phyloP scores from a whole-genome alignment of 169 alveolate species.

The Theileria parva region DNA sequence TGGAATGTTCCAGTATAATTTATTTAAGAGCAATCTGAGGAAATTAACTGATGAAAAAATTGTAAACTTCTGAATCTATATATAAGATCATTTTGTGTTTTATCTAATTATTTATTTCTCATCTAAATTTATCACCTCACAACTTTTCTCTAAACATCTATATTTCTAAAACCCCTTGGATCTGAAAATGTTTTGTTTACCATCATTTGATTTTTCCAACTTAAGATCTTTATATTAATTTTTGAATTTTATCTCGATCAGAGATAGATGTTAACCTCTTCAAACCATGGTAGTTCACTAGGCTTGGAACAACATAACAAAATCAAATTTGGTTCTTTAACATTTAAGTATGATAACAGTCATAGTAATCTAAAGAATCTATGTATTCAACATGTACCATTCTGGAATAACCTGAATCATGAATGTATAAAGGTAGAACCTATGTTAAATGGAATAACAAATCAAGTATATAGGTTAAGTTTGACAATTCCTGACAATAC shows the following conservation, averaged over 20 bases:
- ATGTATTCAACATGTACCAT: slow-evolving; percentile 26
- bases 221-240: too few species aligned
- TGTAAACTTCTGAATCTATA: not conserved
- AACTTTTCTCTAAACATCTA: not conserved
- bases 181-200: not conserved
- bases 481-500: too few species aligned
- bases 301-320: not conserved
- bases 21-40: not conserved
- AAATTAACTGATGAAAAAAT: not conserved
- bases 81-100: too few species aligned
- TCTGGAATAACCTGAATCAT: slow-evolving; percentile 10
- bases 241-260: not conserved
- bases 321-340: not conserved
- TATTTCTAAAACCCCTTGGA: too few species aligned
- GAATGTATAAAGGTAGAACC: not conserved
- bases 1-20: not conserved
- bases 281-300: not conserved
- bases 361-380: slow-evolving; percentile 7
- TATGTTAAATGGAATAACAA: too few species aligned
- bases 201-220: too few species aligned
- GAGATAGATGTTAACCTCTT: not conserved
- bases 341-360: not conserved
- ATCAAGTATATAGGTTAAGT: too few species aligned
- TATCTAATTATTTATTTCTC: too few species aligned
- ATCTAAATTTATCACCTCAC: too few species aligned